phyloP scores from a whole-genome alignment of 2,329 filamentous ascomycete genomes.

The Tolypocladium sp. region DNA sequence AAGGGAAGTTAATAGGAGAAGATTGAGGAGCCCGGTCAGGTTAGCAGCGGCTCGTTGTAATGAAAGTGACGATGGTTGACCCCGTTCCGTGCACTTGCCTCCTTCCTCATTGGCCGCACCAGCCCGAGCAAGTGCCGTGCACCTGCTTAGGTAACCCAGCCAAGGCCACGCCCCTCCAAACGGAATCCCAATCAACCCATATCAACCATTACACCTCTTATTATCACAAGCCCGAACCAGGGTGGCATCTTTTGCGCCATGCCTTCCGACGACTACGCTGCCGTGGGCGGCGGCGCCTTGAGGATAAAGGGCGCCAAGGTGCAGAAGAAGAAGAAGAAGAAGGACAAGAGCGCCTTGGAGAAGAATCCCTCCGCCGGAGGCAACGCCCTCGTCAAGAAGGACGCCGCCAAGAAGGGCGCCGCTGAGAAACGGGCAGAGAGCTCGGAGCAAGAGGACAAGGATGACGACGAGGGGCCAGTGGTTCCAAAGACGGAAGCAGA shows the following conservation, averaged over 20 bases:
- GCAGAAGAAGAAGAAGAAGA: conserved; percentile 57
- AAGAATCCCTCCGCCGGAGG: conserved; percentile 31
- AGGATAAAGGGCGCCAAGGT: conserved; percentile 74
- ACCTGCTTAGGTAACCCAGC: background rate
- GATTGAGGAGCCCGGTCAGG: background rate
- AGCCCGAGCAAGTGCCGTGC: background rate
- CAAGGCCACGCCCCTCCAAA: background rate
- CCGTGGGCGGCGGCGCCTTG: conserved; percentile 60
- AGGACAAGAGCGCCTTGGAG: conserved; percentile 36
- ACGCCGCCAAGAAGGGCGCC: conserved; percentile 10
- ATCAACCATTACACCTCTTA: too few species aligned
- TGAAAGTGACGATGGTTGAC: conserved; percentile 1
- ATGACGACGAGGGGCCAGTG: conserved; percentile 17
- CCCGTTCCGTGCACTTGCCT: background rate
- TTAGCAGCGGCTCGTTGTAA: background rate
- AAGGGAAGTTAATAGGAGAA: background rate
- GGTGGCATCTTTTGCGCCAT: conserved; percentile 30
- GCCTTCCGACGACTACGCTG: conserved; percentile 67
- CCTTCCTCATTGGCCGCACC: background rate
- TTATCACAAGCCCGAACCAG: background rate
- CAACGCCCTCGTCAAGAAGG: conserved; percentile 7
- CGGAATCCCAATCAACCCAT: background rate
- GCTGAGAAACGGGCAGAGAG: conserved; percentile 16
- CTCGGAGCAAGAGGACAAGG: conserved; percentile 20
- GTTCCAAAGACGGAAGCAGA: conserved; percentile 75